Conservation (phyloP, 1,284 basidiomycete genomes). For the Phaffia rhodozyma region DNA sequence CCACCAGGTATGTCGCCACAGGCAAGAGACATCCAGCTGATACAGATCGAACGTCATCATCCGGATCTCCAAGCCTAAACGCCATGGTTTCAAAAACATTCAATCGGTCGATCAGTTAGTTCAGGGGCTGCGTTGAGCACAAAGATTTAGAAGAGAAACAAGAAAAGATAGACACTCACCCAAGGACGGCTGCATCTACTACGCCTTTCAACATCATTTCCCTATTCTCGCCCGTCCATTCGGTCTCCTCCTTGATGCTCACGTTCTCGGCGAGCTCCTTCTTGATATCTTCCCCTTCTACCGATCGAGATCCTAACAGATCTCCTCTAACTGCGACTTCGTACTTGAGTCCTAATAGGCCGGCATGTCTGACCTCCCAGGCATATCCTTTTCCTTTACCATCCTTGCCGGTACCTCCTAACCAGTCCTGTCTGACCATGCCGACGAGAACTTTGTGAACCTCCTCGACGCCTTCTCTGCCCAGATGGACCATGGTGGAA, state of each 20-base stretch:
- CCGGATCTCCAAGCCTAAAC: constrained; percentile 67
- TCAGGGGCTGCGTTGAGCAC: not conserved
- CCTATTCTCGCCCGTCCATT: constrained; percentile 23
- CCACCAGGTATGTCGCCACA: constrained; percentile 66
- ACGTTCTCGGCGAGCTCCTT: constrained; percentile 20
- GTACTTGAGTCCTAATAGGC: constrained; percentile 91
- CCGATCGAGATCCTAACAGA: constrained; percentile 46
- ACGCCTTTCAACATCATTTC: constrained; percentile 55
- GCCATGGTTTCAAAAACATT: too few relatives aligned
- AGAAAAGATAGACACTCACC: constrained; percentile 42
- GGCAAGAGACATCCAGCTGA: constrained; percentile 87
- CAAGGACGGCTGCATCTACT: constrained; percentile 74
- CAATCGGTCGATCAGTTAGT: constrained; percentile 13
- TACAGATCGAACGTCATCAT: constrained; percentile 94
- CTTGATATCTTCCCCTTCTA: constrained; percentile 27
- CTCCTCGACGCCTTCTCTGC: constrained; percentile 56
- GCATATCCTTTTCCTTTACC: constrained; percentile 49
- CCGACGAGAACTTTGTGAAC: constrained; percentile 74
- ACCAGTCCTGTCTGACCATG: constrained; percentile 81
- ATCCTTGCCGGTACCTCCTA: constrained; percentile 33
- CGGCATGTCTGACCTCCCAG: constrained; percentile 97
- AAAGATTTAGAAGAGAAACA: constrained; percentile 4
- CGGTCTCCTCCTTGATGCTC: not conserved
- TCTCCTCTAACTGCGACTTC: constrained; percentile 87
- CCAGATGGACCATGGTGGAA: constrained; percentile 77